Percentiles rank a stretch among this genome's conserved stretches.
Evolutionary conservation across 2,329 filamentous ascomycete species (phyloP).

Genomic region (Fusarium coffeatum): DNA sequence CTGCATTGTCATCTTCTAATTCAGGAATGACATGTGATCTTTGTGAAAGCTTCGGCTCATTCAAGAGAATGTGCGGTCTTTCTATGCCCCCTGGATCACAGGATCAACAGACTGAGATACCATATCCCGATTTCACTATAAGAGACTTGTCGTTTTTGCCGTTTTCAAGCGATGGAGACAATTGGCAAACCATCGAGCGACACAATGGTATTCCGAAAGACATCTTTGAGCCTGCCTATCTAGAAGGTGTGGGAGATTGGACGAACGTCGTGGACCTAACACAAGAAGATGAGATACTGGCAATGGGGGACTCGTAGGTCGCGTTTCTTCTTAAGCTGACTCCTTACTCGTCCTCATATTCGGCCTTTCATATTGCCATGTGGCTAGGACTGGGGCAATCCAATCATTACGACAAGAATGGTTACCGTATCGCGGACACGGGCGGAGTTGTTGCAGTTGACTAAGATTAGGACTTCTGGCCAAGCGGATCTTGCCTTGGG

Average conservation of each 20-base stretch:
- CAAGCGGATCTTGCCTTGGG: background rate
- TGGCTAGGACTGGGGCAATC: background rate
- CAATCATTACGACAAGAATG: background rate
- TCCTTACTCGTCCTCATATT: background rate
- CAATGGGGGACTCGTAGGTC: background rate
- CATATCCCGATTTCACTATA: background rate
- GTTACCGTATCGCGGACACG: background rate
- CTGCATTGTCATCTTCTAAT: background rate
- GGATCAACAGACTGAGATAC: slow-evolving; percentile 3
- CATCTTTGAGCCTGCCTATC: background rate
- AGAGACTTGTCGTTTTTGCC: background rate
- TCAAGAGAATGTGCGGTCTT: slow-evolving; percentile 1
- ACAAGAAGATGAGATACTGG: background rate
- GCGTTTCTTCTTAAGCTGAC: background rate
- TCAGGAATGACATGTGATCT: background rate
- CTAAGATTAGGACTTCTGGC: background rate
- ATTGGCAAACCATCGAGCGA: background rate
- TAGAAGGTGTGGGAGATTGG: background rate
- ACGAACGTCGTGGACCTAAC: background rate
- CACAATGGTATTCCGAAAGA: background rate
- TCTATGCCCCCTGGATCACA: background rate
- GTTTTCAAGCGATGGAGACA: background rate
- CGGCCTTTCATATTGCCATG: background rate
- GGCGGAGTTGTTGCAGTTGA: background rate
- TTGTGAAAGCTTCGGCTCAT: background rate